Evolutionary conservation across 2,329 filamentous ascomycete genomes (phyloP).

Genomic region (Colletotrichum tropicicola): DNA sequence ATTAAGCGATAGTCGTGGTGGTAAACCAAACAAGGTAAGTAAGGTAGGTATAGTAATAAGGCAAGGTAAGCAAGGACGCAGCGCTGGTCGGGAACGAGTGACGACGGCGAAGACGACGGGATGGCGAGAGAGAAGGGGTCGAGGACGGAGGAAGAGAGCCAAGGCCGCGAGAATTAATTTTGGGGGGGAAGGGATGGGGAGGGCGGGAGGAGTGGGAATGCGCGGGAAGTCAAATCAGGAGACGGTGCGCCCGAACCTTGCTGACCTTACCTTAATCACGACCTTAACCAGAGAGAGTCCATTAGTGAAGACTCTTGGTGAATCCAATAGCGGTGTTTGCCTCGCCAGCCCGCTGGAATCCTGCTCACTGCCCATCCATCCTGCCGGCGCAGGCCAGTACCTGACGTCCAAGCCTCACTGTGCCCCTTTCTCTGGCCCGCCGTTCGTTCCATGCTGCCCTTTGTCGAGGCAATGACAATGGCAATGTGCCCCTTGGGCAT

Average conservation of each 20-base stretch:
- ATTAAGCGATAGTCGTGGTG: constrained; percentile 19
- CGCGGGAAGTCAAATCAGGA: constrained; percentile 26
- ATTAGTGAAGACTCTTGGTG: too few relatives aligned
- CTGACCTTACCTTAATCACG: not conserved
- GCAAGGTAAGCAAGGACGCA: not conserved
- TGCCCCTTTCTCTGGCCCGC: too few relatives aligned
- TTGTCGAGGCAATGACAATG: too few relatives aligned
- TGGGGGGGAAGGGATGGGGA: constrained; percentile 19
- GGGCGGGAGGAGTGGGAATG: constrained; percentile 22
- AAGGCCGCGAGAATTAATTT: constrained; percentile 11
- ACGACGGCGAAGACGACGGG: constrained; percentile 4
- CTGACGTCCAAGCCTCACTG: too few relatives aligned
- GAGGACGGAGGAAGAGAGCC: constrained; percentile 8
- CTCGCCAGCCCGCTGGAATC: too few relatives aligned
- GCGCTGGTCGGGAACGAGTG: constrained; percentile 19
- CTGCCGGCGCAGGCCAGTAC: too few relatives aligned
- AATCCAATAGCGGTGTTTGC: too few relatives aligned
- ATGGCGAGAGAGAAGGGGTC: not conserved
- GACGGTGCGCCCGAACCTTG: not conserved
- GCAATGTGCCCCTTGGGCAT: too few relatives aligned
- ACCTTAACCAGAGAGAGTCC: not conserved
- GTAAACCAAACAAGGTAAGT: too few relatives aligned
- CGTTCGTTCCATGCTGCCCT: too few relatives aligned
- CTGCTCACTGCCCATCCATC: too few relatives aligned
- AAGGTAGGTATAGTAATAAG: too few relatives aligned